Evolutionary conservation across 257 asterid species (phyloP), one percentile per base, ranked within the genome.

Genomic region (Prunella vulgaris): DNA sequence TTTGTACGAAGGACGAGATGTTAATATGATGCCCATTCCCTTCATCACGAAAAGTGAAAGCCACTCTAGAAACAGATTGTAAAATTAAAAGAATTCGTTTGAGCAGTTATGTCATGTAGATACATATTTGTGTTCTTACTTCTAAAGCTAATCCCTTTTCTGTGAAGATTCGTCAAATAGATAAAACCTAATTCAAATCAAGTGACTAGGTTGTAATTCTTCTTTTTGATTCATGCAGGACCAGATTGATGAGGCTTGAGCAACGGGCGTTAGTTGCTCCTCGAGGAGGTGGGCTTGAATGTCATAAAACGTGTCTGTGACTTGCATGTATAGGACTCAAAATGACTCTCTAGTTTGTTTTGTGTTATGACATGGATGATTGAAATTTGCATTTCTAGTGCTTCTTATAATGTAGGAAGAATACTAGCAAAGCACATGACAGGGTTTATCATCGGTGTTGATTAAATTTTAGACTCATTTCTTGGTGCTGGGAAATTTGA

Each of bases 261-360:
- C 74, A 33, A 64, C 54, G 1, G 56, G 64, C 57, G 69, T 44
- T 25, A 10, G 70, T 64, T 65, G 46, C 70, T 74, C 76, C 81
- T 73, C 40, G 17, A 60, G 86, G 83, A 79, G 86, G 83, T 81
- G 89, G 80, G 79, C 78, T 77, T 76, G 77, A 84, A 79, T 84
- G 84, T 81, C 89, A 84, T 66, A 56, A 33, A 52, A 63, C 24
- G 62, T 24, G 9, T 82, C 69, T 78, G 68, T 82, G 73, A 71
- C 82, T 77, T 85, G 80, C 83, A 71, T 60, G 66, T 76, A 81
- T 48, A 37, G 40, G 20, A 74, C 68, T 38, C 32, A 18, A 14
- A 27, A 52, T 17, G 51, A n/a, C 73, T 68, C 64, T 62, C 54
- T 74, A 48, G 42, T 60, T 73, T 72, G 27, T 33, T 30, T 54